A percentile compares a stretch with the other conserved stretches of the same genome.
phyloP scores from a whole-genome alignment of 306 rosid genomes.

The Acacia crassicarpa region DNA sequence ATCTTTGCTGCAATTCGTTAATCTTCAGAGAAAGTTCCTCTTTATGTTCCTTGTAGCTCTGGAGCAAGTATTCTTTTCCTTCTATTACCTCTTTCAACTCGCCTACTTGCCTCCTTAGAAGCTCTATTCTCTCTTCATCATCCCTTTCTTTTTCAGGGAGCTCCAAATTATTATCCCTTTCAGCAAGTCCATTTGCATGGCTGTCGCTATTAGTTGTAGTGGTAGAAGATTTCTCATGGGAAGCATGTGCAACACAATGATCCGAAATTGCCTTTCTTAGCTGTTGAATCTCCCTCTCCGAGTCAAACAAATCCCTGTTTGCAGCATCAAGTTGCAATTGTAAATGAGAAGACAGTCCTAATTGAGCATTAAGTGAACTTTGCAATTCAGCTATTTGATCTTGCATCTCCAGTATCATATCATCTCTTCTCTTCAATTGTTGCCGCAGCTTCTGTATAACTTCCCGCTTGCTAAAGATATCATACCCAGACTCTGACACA shows the following conservation, averaged over 20 bases:
- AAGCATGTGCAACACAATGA: conserved; percentile 69
- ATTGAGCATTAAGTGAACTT: conserved; percentile 68
- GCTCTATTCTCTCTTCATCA: conserved; percentile 69
- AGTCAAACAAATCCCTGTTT: conserved; percentile 71
- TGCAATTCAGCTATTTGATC: conserved; percentile 86
- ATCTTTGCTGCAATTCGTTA: conserved; percentile 83
- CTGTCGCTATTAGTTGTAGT: conserved; percentile 47
- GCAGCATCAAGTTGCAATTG: conserved; percentile 80
- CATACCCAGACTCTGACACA: conserved; percentile 95
- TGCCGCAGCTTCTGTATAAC: conserved; percentile 92
- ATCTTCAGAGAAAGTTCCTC: conserved; percentile 69
- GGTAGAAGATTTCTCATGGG: conserved; percentile 50
- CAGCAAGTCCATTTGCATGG: conserved; percentile 57
- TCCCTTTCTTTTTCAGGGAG: conserved; percentile 53
- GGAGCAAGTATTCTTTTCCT: conserved; percentile 87
- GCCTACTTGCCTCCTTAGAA: conserved; percentile 81
- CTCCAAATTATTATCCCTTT: conserved; percentile 58
- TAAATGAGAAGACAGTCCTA: conserved; percentile 72
- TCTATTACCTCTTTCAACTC: conserved; percentile 89
- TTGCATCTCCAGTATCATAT: conserved; percentile 96
- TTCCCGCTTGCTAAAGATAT: conserved; percentile 87
- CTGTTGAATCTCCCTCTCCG: conserved; percentile 83
- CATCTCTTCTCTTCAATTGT: conserved; percentile 91
- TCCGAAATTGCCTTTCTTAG: conserved; percentile 92
- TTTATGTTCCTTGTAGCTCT: conserved; percentile 90